Evolutionary conservation across 75 land plant species (phyloP).

Genomic region (Ceratopteris richardii): DNA sequence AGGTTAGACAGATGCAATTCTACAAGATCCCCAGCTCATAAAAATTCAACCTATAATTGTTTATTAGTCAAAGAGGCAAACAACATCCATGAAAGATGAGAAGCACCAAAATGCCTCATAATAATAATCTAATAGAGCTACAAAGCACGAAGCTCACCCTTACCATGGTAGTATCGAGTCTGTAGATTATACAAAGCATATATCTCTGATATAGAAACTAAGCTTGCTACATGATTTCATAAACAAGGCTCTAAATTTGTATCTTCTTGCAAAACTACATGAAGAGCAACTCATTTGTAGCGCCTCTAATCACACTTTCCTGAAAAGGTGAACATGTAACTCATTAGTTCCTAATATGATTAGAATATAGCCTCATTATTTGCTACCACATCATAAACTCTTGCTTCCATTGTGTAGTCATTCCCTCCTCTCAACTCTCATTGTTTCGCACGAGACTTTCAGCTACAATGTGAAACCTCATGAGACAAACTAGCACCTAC

Average conservation of each 20-base stretch:
- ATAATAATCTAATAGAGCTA: slow-evolving; percentile 65
- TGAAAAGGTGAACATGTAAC: slow-evolving; percentile 45
- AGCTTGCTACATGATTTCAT: slow-evolving; percentile 67
- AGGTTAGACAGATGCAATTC: too few relatives aligned
- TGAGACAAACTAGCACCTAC: too few relatives aligned
- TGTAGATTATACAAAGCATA: slow-evolving; percentile 79
- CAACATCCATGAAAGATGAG: slow-evolving; percentile 45
- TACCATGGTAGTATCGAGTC: slow-evolving; percentile 88
- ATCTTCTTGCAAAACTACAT: slow-evolving; percentile 66
- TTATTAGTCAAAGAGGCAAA: too few relatives aligned
- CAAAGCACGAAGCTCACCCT: slow-evolving; percentile 88
- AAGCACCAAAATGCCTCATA: slow-evolving; percentile 89
- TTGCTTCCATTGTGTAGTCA: slow-evolving; percentile 23
- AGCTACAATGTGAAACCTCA: too few relatives aligned
- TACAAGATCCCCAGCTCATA: too few relatives aligned
- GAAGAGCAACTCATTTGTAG: slow-evolving; percentile 32
- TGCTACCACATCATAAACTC: slow-evolving; percentile 78
- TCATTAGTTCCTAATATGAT: slow-evolving; percentile 75
- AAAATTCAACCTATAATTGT: too few relatives aligned
- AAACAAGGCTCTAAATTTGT: slow-evolving; percentile 63
- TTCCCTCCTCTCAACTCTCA: background rate
- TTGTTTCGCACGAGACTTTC: too few relatives aligned
- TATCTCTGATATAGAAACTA: slow-evolving; percentile 72
- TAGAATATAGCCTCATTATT: slow-evolving; percentile 75
- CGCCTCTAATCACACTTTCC: slow-evolving; percentile 44